phyloP scores from a whole-genome alignment of 192 early-diverging fungal species.

The Coemansia sp. region DNA sequence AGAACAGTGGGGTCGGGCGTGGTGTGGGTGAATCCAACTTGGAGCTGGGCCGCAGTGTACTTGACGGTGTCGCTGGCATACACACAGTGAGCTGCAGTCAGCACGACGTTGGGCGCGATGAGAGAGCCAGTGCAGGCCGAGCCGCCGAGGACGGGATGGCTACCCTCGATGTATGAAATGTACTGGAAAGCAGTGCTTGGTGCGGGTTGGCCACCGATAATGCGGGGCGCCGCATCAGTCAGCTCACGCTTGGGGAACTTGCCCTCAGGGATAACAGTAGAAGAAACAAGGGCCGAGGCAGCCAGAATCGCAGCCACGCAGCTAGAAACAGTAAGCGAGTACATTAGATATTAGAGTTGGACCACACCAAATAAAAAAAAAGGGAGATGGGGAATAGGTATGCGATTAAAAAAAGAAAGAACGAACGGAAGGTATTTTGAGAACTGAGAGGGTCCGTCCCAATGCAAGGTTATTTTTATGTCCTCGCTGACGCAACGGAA shows the following conservation, averaged over 20 bases:
- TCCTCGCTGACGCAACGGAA: slow-evolving; percentile 60
- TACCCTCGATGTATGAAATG: slow-evolving; percentile 35
- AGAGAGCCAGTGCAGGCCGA: slow-evolving; percentile 49
- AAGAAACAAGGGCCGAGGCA: slow-evolving; percentile 8
- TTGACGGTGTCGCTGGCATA: slow-evolving; percentile 3
- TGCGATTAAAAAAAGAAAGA: neutral
- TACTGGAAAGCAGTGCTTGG: slow-evolving; percentile 28
- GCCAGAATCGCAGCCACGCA: slow-evolving; percentile 11
- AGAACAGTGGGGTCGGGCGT: slow-evolving; percentile 19
- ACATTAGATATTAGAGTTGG: slow-evolving; percentile 2
- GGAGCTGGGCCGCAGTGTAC: slow-evolving; percentile 22
- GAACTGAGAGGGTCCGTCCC: neutral
- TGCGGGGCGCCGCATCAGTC: slow-evolving; percentile 20
- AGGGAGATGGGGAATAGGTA: neutral
- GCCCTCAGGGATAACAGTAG: slow-evolving; percentile 3
- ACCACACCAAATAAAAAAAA: neutral
- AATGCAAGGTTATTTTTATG: neutral
- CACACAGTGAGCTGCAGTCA: slow-evolving; percentile 56
- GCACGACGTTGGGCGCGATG: slow-evolving; percentile 47
- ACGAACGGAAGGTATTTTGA: neutral
- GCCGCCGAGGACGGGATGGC: slow-evolving; percentile 4
- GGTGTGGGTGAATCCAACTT: slow-evolving; percentile 30
- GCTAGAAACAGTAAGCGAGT: slow-evolving; percentile 4
- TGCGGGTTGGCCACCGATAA: slow-evolving; percentile 44
- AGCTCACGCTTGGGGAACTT: slow-evolving; percentile 14